A percentile compares a stretch with the other conserved stretches of the same genome.
phyloP scores from a whole-genome alignment of 176 grass and related monocot species.

The Phragmites australis region DNA sequence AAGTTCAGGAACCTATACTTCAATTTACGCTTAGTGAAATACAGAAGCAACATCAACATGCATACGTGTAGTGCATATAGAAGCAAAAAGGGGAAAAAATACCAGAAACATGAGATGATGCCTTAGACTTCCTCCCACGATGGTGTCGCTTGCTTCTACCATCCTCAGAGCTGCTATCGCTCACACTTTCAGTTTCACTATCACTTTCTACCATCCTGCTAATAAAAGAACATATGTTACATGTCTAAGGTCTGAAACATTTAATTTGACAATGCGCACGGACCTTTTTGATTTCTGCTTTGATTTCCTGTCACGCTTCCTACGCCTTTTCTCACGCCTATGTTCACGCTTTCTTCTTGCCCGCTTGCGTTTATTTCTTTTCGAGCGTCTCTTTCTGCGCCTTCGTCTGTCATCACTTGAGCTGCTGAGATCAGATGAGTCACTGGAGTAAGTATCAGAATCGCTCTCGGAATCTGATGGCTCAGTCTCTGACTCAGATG shows the following conservation, averaged over 20 bases:
- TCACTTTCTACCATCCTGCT: conserved; percentile 57
- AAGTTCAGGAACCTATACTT: conserved; percentile 8
- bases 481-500: conserved; percentile 70
- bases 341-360: conserved; percentile 74
- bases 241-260: conserved; percentile 3
- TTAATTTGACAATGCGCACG: conserved; percentile 19
- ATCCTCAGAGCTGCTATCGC: conserved; percentile 60
- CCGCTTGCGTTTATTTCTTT: conserved; percentile 71
- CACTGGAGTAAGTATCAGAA: conserved; percentile 73
- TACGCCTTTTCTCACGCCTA: conserved; percentile 72
- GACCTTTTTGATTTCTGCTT: conserved; percentile 71
- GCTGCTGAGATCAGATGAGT: conserved; percentile 76
- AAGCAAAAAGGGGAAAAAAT: conserved; percentile 28
- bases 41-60: conserved; percentile 4
- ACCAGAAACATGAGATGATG: conserved; percentile 69
- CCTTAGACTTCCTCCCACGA: conserved; percentile 55
- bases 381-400: conserved; percentile 63
- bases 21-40: conserved; percentile 8
- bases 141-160: conserved; percentile 51
- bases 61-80: not conserved
- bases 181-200: conserved; percentile 50
- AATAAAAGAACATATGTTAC: conserved; percentile 34
- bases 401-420: conserved; percentile 85
- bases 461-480: conserved; percentile 73
- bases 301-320: conserved; percentile 77